Evolutionary conservation across 345 rosid species (phyloP).

Genomic region (Kandelia obovata): DNA sequence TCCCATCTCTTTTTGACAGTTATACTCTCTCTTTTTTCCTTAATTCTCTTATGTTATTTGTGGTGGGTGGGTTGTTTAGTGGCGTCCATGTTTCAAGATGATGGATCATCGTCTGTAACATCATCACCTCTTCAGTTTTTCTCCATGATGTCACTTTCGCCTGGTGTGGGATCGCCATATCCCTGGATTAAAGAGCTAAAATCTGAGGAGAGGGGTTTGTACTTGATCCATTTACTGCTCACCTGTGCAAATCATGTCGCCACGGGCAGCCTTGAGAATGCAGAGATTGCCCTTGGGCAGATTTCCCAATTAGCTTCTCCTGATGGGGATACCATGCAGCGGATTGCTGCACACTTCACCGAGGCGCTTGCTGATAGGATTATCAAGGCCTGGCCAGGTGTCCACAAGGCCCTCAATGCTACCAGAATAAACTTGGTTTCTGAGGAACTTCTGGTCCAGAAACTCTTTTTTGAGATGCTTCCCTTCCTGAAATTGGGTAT

Average conservation of each 20-base stretch:
- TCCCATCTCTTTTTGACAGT: neutral
- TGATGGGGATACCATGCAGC: constrained; percentile 94
- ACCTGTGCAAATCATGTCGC: constrained; percentile 93
- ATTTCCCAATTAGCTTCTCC: constrained; percentile 73
- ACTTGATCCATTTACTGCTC: constrained; percentile 79
- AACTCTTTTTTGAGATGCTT: constrained; percentile 66
- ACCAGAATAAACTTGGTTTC: constrained; percentile 52
- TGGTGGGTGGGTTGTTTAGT: constrained; percentile 17
- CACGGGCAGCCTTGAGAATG: constrained; percentile 67
- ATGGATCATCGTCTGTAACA: constrained; percentile 82
- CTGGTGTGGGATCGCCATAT: constrained; percentile 60
- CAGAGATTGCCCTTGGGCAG: constrained; percentile 82
- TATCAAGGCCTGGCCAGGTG: constrained; percentile 88
- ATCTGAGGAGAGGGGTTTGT: constrained; percentile 93
- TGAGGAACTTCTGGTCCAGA: constrained; percentile 58
- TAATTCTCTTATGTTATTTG: neutral
- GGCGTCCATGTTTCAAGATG: constrained; percentile 68
- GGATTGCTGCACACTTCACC: constrained; percentile 79
- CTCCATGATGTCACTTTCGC: constrained; percentile 65
- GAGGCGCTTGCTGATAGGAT: constrained; percentile 91
- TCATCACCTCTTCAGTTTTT: constrained; percentile 82
- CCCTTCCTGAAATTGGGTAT: constrained; percentile 75
- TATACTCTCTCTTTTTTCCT: neutral
- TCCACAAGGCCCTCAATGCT: constrained; percentile 77
- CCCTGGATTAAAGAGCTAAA: constrained; percentile 80